Evolutionary conservation across 768 basidiomycete species (phyloP).

Genomic region (Agaricus sinodeliciosus): DNA sequence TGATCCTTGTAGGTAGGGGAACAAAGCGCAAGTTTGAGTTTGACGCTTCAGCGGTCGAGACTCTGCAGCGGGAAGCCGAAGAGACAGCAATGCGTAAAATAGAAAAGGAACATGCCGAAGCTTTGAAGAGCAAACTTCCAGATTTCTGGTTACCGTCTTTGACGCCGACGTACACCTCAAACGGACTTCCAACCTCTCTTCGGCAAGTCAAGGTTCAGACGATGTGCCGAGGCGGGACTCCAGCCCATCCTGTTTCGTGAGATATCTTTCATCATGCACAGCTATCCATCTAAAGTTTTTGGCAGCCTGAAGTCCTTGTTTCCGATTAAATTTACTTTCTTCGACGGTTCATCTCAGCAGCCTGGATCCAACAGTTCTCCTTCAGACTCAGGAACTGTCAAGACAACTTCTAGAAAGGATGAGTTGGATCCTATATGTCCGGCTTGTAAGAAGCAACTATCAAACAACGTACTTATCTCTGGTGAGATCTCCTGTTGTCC

Average conservation of each 20-base stretch:
- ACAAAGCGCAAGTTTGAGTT: constrained; percentile 86
- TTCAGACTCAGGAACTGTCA: constrained; percentile 20
- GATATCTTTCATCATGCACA: constrained; percentile 17
- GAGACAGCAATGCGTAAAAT: constrained; percentile 80
- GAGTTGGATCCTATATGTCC: constrained; percentile 71
- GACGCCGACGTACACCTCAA: constrained; percentile 72
- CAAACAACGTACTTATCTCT: constrained; percentile 68
- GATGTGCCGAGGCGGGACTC: constrained; percentile 77
- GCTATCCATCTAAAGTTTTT: constrained; percentile 6
- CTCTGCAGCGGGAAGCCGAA: constrained; percentile 74
- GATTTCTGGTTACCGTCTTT: constrained; percentile 97
- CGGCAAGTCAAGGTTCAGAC: constrained; percentile 84
- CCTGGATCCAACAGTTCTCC: constrained; percentile 32
- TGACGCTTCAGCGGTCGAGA: constrained; percentile 64
- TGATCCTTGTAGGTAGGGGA: constrained; percentile 37
- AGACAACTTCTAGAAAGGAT: constrained; percentile 20
- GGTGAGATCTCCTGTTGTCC: constrained; percentile 35
- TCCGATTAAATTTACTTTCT: constrained; percentile 72
- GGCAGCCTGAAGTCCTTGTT: constrained; percentile 75
- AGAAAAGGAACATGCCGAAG: constrained; percentile 80
- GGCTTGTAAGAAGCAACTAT: constrained; percentile 79
- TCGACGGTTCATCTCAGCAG: constrained; percentile 27
- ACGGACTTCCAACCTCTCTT: constrained; percentile 55
- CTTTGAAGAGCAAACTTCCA: constrained; percentile 82
- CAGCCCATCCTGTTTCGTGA: constrained; percentile 72